Base-by-base conservation (phyloP, 2,329 filamentous ascomycete genomes). In the Aspergillaceae sp. region DNA sequence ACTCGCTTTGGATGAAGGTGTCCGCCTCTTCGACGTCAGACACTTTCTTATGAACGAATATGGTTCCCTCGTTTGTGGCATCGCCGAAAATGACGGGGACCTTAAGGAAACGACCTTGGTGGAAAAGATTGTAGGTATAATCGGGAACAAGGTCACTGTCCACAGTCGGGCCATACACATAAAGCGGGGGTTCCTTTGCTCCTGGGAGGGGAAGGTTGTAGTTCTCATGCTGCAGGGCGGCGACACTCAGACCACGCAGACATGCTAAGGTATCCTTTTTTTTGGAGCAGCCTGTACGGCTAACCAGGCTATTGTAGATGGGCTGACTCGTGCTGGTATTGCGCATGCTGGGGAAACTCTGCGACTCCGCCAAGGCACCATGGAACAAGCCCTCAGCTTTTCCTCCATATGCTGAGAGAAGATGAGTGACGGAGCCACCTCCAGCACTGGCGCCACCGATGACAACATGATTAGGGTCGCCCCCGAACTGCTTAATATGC, bases 361-460 rank as follows among this genome's bases (percentile, higher is more conserved):
- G 74, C 0, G 75, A 78, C 48, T 79, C 76, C 30, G 73, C 71
- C 1, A 73, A 74, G 2, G 72, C 71, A n/a, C 69, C 76, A 36
- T 73, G 68, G 58, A 79, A 80, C 1, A 79, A 64, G 1, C 64
- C 56, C 30, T 73, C 68, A 46, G 75, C 60, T 38, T 65, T 63
- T 3, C 74, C 74, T 8, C 68, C 71, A 47, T 76, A 73, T 0
- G 76, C 74, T 0, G 72, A 78, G 37, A 87, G 71, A 27, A 86
- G 80, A 33, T 85, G 70, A 29, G 72, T 76, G n/a, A 87, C 73
- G 3, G 80, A 81, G 19, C 68, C 66, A 5, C 74, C 84, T 3
- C 85, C 85, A 2, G 84, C 84, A 44, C 80, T 84, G 50, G 75
- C 79, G 7, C 86, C 86, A 10, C 79, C 82, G 0, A 88, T 67